Percentiles rank a stretch among this genome's conserved stretches.
phyloP scores from a whole-genome alignment of 148 eudicot genomes.

The Cornus kousa region DNA sequence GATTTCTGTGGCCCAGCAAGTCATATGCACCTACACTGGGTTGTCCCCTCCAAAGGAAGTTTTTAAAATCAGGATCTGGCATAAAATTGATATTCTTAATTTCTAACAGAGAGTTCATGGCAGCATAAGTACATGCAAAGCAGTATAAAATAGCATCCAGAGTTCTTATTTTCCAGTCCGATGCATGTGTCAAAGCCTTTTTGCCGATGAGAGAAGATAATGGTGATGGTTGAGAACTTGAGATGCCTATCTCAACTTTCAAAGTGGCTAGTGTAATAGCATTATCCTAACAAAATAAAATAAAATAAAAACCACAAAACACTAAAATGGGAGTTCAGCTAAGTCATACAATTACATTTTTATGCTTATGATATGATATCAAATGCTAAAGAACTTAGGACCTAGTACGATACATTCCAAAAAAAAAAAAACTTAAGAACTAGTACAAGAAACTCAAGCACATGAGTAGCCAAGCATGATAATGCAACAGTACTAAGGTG shows the following conservation, averaged over 20 bases:
- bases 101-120: background rate
- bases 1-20: background rate
- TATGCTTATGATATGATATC: no score
- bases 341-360: no score
- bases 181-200: background rate
- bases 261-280: no score
- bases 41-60: background rate
- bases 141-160: background rate
- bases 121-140: background rate
- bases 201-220: no score
- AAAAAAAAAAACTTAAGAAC: no score
- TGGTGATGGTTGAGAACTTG: no score
- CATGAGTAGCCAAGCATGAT: background rate
- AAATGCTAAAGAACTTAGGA: no score
- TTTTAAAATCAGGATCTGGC: background rate
- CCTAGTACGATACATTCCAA: no score
- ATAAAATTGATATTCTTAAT: background rate
- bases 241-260: no score
- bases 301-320: no score
- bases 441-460: background rate
- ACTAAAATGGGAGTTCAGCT: no score
- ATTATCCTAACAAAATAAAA: no score
- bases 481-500: background rate
- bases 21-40: slow-evolving; percentile 6
- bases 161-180: background rate